Base-by-base conservation (phyloP, 2,329 filamentous ascomycete genomes). In the Ophiostoma ips region DNA sequence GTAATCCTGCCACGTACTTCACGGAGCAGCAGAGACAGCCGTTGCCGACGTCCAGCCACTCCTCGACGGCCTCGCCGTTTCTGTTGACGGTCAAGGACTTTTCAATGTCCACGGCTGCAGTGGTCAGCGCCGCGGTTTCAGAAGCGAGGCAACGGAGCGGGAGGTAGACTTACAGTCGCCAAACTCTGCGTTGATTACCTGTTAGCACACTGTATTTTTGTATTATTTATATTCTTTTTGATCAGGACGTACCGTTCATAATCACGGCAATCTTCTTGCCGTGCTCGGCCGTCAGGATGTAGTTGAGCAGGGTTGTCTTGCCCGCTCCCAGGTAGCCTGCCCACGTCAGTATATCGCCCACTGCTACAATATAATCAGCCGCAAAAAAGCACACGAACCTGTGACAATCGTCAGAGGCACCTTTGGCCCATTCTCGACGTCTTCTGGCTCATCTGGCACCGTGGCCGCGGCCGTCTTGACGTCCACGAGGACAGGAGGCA, bases 241-340 rank as follows among this genome's bases (percentile, higher is more conserved):
- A 10, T 12, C 19, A 28, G 11, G 21, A 37, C 59, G 41, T 55
- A 70, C 87, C 88, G 65, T 98, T 98, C 70, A 98, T 78, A 51
- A 98, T 96, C 13, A 98, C 92, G 11, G 92, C 92, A 64, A 98
- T 92, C 61, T 88, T 95, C 73, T 96, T 96, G 64, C 90, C 90
- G 73, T 98, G 92, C 54, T 90, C 83, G 52, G 89, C 88, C 28
- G 84, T 94, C 48, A 98, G 71, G 54, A 98, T 96, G 64, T 96
- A 95, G 64, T 98, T 96, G 52, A 98, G 71, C 30, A 96, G 68
- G 0, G 90, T 96, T 0, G 90, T 96, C 67, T 98, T 98, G 16
- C 92, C 92, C 9, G 92, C 87, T 16, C 92, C 92, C 4, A 98
- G 76, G 61, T 98, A 98, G 3, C 92, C 37, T 36, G 28, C n/a